These are phyloP conservation scores for Adansonia grandidieri DNA, from an alignment of 441 rosid genomes.

Conservation along the genomic window DNA sequence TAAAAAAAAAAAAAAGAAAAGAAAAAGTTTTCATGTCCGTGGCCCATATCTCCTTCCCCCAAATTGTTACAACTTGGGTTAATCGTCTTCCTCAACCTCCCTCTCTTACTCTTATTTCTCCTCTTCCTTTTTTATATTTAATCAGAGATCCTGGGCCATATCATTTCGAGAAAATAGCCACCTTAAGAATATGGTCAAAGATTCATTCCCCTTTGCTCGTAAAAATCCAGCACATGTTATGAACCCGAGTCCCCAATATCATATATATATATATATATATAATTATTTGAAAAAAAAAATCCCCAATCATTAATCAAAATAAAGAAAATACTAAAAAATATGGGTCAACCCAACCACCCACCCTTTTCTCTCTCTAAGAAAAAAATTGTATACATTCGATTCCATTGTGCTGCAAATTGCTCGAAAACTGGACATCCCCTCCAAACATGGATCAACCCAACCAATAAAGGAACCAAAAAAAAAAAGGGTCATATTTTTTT, in stretches of 20 bases:
- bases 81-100: background rate
- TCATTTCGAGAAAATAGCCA: background rate
- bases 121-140: background rate
- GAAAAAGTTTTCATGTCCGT: background rate
- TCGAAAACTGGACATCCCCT: background rate
- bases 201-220: background rate
- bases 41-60: background rate
- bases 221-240: background rate
- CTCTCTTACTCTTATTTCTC: background rate
- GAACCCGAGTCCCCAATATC: background rate
- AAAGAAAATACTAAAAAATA: background rate
- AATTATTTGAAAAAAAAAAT: too few relatives aligned
- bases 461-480: background rate
- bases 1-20: too few relatives aligned
- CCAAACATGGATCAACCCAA: background rate
- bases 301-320: background rate
- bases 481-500: background rate
- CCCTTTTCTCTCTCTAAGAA: background rate
- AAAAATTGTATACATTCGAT: background rate
- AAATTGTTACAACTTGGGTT: background rate
- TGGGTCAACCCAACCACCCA: background rate
- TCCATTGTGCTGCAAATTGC: background rate
- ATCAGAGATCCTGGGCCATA: background rate
- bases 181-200: background rate
- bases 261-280: too few relatives aligned